Evolutionary conservation across 495 filamentous ascomycete genomes (phyloP).

Genomic region (Ramalina intermedia): DNA sequence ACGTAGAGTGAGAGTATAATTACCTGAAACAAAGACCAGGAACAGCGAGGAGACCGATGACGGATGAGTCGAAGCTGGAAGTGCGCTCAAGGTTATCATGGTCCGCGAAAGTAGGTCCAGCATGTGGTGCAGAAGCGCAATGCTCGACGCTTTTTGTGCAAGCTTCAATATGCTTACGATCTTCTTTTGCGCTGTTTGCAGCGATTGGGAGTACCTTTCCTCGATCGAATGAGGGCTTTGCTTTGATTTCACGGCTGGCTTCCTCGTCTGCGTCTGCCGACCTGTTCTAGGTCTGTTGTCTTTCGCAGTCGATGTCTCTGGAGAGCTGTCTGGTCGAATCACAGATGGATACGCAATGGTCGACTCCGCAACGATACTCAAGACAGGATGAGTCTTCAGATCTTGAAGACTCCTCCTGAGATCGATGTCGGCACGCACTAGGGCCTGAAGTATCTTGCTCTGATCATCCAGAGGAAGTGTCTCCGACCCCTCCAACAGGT

Average conservation of each 20-base stretch:
- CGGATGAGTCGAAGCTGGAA: slow-evolving; percentile 28
- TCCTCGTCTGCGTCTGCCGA: neutral
- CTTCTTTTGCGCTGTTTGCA: slow-evolving; percentile 45
- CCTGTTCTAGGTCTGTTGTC: neutral
- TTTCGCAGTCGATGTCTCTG: neutral
- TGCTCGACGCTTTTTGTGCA: slow-evolving; percentile 37
- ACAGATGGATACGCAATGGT: slow-evolving; percentile 71
- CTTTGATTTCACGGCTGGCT: neutral
- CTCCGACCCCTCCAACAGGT: slow-evolving; percentile 33
- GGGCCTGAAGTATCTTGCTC: slow-evolving; percentile 30
- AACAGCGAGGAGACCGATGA: slow-evolving; percentile 38
- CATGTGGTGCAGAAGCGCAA: slow-evolving; percentile 33
- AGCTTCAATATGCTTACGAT: slow-evolving; percentile 40
- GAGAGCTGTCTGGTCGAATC: neutral
- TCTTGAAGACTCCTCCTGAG: slow-evolving; percentile 47
- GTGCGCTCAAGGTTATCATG: slow-evolving; percentile 50
- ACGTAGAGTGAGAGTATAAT: neutral
- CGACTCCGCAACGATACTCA: slow-evolving; percentile 80
- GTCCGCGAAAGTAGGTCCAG: slow-evolving; percentile 45
- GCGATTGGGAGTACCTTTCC: slow-evolving; percentile 10
- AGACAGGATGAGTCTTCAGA: slow-evolving; percentile 67
- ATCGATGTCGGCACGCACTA: slow-evolving; percentile 44
- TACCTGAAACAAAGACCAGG: slow-evolving; percentile 39
- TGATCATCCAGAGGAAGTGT: slow-evolving; percentile 25
- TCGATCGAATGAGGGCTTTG: neutral